Percentiles rank a stretch among this genome's conserved stretches.
Conservation (phyloP, 192 early-diverging fungal species). For the Linnemannia hyalina region DNA sequence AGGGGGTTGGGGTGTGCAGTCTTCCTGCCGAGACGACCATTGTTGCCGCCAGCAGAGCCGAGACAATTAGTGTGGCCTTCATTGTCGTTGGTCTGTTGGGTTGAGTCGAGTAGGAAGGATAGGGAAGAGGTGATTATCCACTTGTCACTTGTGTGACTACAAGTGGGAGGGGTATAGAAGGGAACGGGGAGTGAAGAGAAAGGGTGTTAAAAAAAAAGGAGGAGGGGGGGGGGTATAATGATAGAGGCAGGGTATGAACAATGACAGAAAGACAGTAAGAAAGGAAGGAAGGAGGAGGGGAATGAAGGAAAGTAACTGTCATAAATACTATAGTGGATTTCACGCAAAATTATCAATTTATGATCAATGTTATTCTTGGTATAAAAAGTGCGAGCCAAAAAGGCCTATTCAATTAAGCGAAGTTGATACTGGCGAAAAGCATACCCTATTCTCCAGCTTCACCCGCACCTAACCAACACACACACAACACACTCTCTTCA, state of each 20-base stretch:
- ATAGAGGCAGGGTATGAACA: not conserved
- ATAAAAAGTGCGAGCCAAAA: no score
- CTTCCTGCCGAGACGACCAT: constrained; percentile 7
- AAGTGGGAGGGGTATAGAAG: not conserved
- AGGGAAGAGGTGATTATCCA: not conserved
- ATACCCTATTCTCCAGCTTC: no score
- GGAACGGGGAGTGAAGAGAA: not conserved
- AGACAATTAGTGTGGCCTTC: constrained; percentile 5
- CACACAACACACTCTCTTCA: no score
- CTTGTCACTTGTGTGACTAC: not conserved
- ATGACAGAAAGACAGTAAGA: not conserved
- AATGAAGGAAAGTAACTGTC: not conserved
- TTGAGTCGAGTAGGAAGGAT: not conserved
- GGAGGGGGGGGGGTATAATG: not conserved
- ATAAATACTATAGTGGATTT: no score
- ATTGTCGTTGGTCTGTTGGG: not conserved
- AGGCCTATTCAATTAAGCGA: no score
- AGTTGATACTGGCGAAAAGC: no score
- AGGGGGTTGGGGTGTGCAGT: not conserved
- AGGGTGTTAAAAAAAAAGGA: not conserved
- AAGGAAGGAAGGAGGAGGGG: not conserved
- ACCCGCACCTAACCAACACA: no score
- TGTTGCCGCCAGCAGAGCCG: constrained; percentile 7
- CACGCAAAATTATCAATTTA: no score
- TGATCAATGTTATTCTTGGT: no score